Conservation (phyloP, 169 alveolate genomes). For the Plasmodium fragile region DNA sequence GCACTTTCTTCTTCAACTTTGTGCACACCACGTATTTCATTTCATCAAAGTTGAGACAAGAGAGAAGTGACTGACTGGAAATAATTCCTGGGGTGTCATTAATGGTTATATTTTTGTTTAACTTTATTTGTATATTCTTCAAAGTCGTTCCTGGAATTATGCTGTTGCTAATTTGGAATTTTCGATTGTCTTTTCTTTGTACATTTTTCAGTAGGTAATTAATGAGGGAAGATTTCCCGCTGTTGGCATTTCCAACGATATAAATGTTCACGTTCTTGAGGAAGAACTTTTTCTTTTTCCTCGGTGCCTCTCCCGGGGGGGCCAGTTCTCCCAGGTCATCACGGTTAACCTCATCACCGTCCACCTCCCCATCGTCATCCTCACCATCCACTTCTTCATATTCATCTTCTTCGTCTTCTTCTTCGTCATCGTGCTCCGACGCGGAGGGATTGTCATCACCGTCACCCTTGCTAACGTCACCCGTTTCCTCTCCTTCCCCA, state of each 20-base stretch:
- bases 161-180: slow-evolving; percentile 75
- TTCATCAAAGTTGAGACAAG: slow-evolving; percentile 78
- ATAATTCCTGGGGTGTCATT: slow-evolving; percentile 88
- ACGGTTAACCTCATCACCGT: not conserved
- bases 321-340: not conserved
- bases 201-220: slow-evolving; percentile 45
- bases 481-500: not conserved
- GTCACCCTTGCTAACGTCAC: not conserved
- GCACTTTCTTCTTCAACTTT: slow-evolving; percentile 52
- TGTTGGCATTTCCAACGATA: slow-evolving; percentile 72
- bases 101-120: slow-evolving; percentile 77
- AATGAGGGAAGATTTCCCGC: slow-evolving; percentile 50
- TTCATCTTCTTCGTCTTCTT: not conserved
- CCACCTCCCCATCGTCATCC: not conserved
- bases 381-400: not conserved
- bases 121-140: slow-evolving; percentile 78
- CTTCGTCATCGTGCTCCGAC: not conserved
- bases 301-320: not conserved
- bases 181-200: slow-evolving; percentile 12
- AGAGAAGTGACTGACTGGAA: slow-evolving; percentile 78
- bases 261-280: slow-evolving; percentile 40
- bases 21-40: slow-evolving; percentile 76
- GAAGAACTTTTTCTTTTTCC: not conserved
- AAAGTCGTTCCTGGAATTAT: slow-evolving; percentile 87
- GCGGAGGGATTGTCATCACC: not conserved